Conservation (phyloP, 2,329 filamentous ascomycete genomes). For the Fusarium sacchari region DNA sequence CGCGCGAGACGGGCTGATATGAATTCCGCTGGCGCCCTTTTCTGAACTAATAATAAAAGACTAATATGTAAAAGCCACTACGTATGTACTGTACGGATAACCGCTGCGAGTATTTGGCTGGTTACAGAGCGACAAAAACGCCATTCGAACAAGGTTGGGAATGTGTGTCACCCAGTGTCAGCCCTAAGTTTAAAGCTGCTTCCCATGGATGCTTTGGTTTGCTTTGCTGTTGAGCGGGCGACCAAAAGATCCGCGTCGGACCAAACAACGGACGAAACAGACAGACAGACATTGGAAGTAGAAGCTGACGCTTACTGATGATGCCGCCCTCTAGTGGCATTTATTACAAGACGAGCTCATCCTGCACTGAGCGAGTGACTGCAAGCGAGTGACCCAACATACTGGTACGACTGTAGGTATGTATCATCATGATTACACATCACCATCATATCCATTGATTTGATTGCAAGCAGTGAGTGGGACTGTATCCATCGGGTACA, state of each 20-base stretch:
- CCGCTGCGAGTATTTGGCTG: neutral
- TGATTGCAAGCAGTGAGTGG: neutral
- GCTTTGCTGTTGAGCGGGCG: neutral
- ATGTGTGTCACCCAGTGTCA: slow-evolving; percentile 28
- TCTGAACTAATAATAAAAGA: no score
- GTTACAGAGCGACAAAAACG: slow-evolving; percentile 5
- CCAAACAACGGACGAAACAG: slow-evolving; percentile 30
- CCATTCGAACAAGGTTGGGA: slow-evolving; percentile 11
- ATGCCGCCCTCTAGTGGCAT: neutral
- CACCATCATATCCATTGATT: neutral
- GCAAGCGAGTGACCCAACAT: neutral
- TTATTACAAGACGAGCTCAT: neutral
- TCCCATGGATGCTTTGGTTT: no score
- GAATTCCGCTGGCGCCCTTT: slow-evolving; percentile 7
- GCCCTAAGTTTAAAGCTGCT: slow-evolving; percentile 28
- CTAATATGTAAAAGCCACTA: no score
- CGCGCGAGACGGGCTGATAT: slow-evolving; percentile 6
- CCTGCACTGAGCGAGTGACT: neutral
- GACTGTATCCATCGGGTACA: no score
- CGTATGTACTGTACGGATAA: no score
- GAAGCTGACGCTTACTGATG: slow-evolving; percentile 23
- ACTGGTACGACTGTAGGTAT: no score
- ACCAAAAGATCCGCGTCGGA: slow-evolving; percentile 15
- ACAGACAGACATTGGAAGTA: slow-evolving; percentile 5
- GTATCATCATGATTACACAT: slow-evolving; percentile 12